Evolutionary conservation across 1,139 yeast genomes (phyloP).

Genomic region (Scheffersomyces cryptocercus): DNA sequence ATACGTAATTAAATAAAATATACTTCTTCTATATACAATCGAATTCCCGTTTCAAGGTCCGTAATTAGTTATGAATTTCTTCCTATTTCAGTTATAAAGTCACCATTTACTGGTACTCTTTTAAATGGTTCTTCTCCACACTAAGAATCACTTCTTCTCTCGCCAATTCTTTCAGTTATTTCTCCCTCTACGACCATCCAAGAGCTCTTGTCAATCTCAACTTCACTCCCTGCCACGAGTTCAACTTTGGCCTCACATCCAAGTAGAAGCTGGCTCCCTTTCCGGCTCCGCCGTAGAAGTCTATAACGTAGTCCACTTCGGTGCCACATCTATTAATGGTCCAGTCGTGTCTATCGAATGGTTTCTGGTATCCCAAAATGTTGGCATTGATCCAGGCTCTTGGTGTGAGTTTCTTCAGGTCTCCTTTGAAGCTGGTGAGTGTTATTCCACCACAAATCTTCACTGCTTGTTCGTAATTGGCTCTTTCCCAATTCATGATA

Average conservation of each 20-base stretch:
- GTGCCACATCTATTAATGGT: constrained; percentile 83
- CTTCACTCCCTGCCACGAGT: constrained; percentile 75
- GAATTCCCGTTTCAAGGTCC: too few relatives aligned
- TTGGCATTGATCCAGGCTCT: constrained; percentile 74
- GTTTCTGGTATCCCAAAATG: constrained; percentile 66
- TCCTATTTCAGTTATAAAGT: too few relatives aligned
- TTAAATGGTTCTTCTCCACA: too few relatives aligned
- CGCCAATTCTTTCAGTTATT: background rate
- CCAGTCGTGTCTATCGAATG: constrained; percentile 98
- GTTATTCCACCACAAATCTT: constrained; percentile 78
- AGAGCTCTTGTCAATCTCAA: constrained; percentile 62
- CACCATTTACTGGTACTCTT: too few relatives aligned
- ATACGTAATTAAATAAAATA: too few relatives aligned
- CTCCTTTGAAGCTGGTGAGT: constrained; percentile 86
- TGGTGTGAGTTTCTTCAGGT: constrained; percentile 81
- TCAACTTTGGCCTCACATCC: constrained; percentile 90
- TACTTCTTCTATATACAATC: too few relatives aligned
- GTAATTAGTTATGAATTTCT: too few relatives aligned
- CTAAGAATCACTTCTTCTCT: too few relatives aligned
- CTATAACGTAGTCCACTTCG: constrained; percentile 86
- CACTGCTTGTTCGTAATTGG: constrained; percentile 51
- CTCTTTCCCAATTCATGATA: constrained; percentile 78
- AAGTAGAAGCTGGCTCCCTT: constrained; percentile 67
- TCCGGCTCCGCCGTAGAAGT: constrained; percentile 74
- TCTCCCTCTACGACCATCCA: constrained; percentile 30